phyloP scores from a whole-genome alignment of 345 rosid genomes.

The Durio zibethinus region DNA sequence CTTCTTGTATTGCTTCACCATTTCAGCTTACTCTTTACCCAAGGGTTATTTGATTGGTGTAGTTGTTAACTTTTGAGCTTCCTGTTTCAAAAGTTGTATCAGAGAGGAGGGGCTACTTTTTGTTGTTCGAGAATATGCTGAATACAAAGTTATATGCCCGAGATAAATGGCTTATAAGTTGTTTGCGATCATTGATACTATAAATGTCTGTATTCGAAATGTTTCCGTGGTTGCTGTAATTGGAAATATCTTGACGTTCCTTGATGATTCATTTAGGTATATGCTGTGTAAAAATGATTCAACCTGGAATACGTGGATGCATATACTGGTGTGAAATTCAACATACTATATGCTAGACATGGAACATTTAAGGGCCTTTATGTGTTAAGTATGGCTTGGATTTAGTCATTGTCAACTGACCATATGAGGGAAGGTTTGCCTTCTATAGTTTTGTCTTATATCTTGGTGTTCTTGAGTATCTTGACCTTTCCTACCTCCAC shows the following conservation, averaged over 20 bases:
- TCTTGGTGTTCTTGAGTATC: too few relatives aligned
- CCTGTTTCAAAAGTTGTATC: slow-evolving; percentile 87
- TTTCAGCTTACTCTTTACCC: background rate
- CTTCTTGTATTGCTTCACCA: background rate
- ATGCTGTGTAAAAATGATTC: background rate
- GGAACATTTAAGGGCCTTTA: background rate
- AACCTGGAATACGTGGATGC: background rate
- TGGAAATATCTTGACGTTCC: background rate
- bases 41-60: slow-evolving; percentile 18
- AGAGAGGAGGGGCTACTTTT: slow-evolving; percentile 99
- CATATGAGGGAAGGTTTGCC: background rate
- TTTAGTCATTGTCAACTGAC: background rate
- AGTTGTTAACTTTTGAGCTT: slow-evolving; percentile 91
- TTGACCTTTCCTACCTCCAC: background rate
- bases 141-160: slow-evolving; percentile 89
- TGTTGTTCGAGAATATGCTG: slow-evolving; percentile 94
- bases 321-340: background rate
- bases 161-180: slow-evolving; percentile 97
- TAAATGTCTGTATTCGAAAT: background rate
- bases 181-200: background rate
- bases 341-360: background rate
- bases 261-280: background rate
- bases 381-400: background rate
- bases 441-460: background rate
- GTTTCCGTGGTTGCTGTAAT: background rate